phyloP scores from a whole-genome alignment of 163 green algal species.

The Chlorella variabilis region DNA sequence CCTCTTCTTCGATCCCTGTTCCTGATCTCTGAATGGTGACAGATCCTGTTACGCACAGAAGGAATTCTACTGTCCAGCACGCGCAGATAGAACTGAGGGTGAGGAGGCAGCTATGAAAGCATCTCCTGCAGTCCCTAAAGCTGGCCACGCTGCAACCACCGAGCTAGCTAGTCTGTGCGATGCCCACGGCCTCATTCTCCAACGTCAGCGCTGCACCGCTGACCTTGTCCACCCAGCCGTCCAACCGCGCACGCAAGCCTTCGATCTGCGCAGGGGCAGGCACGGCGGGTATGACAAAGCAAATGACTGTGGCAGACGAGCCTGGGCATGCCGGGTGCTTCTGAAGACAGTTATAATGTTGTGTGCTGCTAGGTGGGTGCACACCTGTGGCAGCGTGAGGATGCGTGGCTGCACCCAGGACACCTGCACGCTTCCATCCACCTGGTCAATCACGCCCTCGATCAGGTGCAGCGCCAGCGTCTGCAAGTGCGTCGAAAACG shows the following conservation, averaged over 20 bases:
- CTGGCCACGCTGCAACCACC: too few relatives aligned
- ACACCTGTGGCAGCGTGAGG: conserved; percentile 69
- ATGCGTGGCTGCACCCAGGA: conserved; percentile 88
- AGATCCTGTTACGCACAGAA: too few relatives aligned
- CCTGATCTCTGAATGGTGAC: too few relatives aligned
- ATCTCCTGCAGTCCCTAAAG: too few relatives aligned
- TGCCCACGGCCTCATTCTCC: conserved; percentile 73
- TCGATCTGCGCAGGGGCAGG: conserved; percentile 51
- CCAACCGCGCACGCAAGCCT: conserved; percentile 74
- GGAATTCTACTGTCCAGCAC: too few relatives aligned
- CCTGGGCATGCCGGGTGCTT: background rate
- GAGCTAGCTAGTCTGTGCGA: conserved; percentile 41
- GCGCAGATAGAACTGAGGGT: too few relatives aligned
- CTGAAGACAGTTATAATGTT: too few relatives aligned
- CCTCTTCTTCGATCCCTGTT: too few relatives aligned
- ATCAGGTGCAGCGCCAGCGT: conserved; percentile 92
- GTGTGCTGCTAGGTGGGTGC: too few relatives aligned
- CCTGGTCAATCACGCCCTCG: conserved; percentile 94
- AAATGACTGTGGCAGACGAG: background rate
- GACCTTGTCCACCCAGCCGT: conserved; percentile 85
- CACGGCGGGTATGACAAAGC: too few relatives aligned
- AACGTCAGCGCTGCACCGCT: conserved; percentile 61
- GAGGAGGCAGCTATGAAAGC: too few relatives aligned
- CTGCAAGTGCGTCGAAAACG: conserved; percentile 5
- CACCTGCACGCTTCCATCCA: conserved; percentile 77